Conservation (phyloP, 257 asterid genomes). For the Coffea canephora region DNA sequence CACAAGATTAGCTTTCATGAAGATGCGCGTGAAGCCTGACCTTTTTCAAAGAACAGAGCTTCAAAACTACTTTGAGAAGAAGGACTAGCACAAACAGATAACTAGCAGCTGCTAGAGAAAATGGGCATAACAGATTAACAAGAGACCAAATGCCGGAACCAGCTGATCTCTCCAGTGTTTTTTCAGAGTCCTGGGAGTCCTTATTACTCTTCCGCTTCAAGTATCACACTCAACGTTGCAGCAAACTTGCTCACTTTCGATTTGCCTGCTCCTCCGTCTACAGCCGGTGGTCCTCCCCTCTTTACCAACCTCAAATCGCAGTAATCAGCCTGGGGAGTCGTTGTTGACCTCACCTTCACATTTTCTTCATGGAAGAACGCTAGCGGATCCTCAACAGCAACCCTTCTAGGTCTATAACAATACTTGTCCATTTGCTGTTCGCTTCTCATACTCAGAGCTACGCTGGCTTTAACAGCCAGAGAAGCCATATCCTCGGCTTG, state of each 20-base stretch:
- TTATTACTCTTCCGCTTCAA: slow-evolving; percentile 3
- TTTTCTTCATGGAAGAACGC: not conserved
- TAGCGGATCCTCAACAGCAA: not conserved
- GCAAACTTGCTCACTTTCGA: not conserved
- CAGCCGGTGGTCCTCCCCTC: not conserved
- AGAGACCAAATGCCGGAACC: too few species aligned
- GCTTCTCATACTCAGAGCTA: not conserved
- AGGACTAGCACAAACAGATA: too few species aligned
- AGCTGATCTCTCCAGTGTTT: too few species aligned
- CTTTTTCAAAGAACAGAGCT: too few species aligned
- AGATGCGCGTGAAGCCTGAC: too few species aligned
- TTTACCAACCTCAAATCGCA: not conserved
- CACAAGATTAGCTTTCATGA: too few species aligned
- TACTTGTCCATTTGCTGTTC: not conserved
- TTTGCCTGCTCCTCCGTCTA: not conserved
- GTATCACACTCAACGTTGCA: slow-evolving; percentile 7
- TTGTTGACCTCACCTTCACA: not conserved
- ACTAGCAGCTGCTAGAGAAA: too few species aligned
- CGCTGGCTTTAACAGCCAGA: slow-evolving; percentile 38
- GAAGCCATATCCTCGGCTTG: slow-evolving; percentile 36
- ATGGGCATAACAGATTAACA: too few species aligned
- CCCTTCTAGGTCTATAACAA: not conserved
- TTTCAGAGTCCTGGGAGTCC: too few species aligned
- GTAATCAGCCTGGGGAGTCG: not conserved
- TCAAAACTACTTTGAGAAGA: too few species aligned